Percentiles rank a stretch among this genome's conserved stretches.
These are phyloP conservation scores for Xylariaceae sp. DNA, from an alignment of 2,329 filamentous ascomycete species.

Conservation along the genomic window DNA sequence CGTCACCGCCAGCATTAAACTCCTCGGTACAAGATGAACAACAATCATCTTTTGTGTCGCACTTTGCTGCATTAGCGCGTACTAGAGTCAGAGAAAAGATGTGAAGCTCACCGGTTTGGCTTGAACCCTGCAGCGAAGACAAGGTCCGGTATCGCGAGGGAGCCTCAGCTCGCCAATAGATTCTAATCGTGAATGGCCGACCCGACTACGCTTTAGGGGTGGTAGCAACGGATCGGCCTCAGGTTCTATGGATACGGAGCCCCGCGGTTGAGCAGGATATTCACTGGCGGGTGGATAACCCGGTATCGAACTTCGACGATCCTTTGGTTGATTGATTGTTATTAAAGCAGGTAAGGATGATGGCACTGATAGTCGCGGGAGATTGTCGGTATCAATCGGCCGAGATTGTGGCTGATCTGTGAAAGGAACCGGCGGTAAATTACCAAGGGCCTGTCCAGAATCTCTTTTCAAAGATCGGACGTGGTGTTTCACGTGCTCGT, in stretches of 20 bases:
- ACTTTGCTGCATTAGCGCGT: slow-evolving; percentile 38
- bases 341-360: slow-evolving; percentile 36
- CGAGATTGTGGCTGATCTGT: slow-evolving; percentile 33
- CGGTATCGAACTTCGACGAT: slow-evolving; percentile 38
- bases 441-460: slow-evolving; percentile 42
- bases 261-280: slow-evolving; percentile 36
- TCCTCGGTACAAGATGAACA: slow-evolving; percentile 47
- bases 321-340: slow-evolving; percentile 34
- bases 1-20: slow-evolving; percentile 36
- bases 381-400: slow-evolving; percentile 33
- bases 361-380: slow-evolving; percentile 33
- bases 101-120: slow-evolving; percentile 44
- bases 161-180: slow-evolving; percentile 57
- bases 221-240: slow-evolving; percentile 53
- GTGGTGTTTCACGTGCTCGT: slow-evolving; percentile 50
- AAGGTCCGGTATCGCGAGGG: slow-evolving; percentile 45
- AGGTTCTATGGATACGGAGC: slow-evolving; percentile 43
- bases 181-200: slow-evolving; percentile 52
- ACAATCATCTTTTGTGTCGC: slow-evolving; percentile 51
- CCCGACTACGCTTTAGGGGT: slow-evolving; percentile 52
- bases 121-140: slow-evolving; percentile 50
- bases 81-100: background rate
- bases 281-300: slow-evolving; percentile 42
- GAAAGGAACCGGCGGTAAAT: slow-evolving; percentile 36
- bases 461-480: slow-evolving; percentile 41